Percentiles rank a stretch among this genome's conserved stretches.
Conservation (phyloP, 345 rosid genomes). For the Limnanthes douglasii region DNA sequence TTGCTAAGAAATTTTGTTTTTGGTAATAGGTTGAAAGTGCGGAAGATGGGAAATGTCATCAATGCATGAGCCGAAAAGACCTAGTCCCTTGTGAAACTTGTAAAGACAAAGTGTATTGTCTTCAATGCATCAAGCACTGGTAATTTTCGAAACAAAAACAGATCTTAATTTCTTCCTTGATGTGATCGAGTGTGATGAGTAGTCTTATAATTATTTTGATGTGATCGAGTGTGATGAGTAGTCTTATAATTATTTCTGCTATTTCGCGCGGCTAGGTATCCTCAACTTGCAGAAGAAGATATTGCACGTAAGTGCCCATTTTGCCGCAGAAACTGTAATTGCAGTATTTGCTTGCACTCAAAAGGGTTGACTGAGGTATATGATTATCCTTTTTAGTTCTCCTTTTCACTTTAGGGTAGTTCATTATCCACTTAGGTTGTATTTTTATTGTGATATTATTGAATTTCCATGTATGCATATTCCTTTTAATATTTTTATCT, state of each 20-base stretch:
- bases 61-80: conserved; percentile 39
- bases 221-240: background rate
- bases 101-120: conserved; percentile 26
- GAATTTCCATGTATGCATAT: background rate
- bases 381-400: conserved; percentile 1
- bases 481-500: background rate
- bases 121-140: conserved; percentile 55
- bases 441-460: background rate
- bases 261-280: conserved; percentile 54
- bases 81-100: conserved; percentile 45
- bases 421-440: too few species aligned
- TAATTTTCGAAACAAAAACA: too few species aligned
- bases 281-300: conserved; percentile 35
- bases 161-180: too few species aligned
- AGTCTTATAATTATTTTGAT: background rate
- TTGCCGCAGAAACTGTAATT: conserved; percentile 71
- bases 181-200: too few species aligned
- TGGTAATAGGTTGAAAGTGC: too few species aligned
- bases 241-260: background rate
- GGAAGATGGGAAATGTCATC: too few species aligned
- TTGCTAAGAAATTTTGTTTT: too few species aligned
- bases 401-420: too few species aligned
- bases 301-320: conserved; percentile 50
- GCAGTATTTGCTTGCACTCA: conserved; percentile 59
- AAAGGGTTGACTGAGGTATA: conserved; percentile 46